Evolutionary conservation across 106 monocot species (phyloP).

Genomic region (Dioscorea zingiberensis): DNA sequence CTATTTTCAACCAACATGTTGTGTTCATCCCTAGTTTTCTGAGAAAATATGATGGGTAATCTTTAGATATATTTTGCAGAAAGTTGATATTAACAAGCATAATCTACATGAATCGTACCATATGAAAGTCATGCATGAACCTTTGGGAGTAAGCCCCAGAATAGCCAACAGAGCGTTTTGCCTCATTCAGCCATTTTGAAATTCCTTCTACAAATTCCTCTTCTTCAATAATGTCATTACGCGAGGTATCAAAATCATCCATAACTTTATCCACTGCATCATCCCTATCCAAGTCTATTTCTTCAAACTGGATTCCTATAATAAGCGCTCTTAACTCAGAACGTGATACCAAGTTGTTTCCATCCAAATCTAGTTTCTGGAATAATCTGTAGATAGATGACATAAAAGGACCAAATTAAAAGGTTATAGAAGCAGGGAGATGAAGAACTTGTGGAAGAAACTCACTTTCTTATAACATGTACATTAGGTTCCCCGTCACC

Average conservation of each 20-base stretch:
- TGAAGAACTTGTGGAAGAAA: background rate
- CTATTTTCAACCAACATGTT: conserved; percentile 28
- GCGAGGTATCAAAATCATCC: conserved; percentile 78
- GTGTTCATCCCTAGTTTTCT: conserved; percentile 65
- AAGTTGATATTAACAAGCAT: background rate
- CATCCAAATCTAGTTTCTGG: conserved; percentile 51
- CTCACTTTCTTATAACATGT: conserved; percentile 58
- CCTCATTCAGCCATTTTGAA: conserved; percentile 66
- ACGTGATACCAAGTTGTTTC: conserved; percentile 29
- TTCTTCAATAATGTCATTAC: conserved; percentile 41
- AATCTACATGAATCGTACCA: conserved; percentile 16
- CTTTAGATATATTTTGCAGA: background rate
- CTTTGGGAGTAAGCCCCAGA: conserved; percentile 49
- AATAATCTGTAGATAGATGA: conserved; percentile 47
- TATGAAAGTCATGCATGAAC: conserved; percentile 63
- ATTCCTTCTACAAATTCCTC: conserved; percentile 58
- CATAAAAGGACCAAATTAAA: background rate
- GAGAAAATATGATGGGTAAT: conserved; percentile 7
- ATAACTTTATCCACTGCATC: conserved; percentile 60
- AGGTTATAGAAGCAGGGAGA: background rate
- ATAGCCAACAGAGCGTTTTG: conserved; percentile 27
- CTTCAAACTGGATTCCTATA: conserved; percentile 65
- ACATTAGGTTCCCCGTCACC: conserved; percentile 59
- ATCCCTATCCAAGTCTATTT: conserved; percentile 48
- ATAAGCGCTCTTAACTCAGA: conserved; percentile 66